These are phyloP conservation scores for Trypethelium eluteriae DNA, from an alignment of 495 filamentous ascomycete genomes.

Conservation along the genomic window DNA sequence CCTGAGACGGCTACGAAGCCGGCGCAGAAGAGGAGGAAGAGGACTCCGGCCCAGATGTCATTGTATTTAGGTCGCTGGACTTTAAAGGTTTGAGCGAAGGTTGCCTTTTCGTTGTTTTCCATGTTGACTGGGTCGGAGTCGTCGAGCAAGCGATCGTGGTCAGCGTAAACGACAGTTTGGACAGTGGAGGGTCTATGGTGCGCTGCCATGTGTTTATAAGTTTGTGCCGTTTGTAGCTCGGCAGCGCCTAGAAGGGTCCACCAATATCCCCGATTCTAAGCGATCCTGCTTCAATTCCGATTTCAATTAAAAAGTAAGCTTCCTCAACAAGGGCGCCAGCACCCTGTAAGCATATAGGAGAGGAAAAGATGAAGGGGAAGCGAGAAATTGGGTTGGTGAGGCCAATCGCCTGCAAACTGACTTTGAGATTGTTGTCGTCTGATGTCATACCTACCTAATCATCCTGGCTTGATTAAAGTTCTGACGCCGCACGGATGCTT, in stretches of 20 bases:
- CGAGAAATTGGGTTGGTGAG: background rate
- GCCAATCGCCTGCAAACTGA: background rate
- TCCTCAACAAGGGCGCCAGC: background rate
- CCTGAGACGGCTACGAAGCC: constrained; percentile 75
- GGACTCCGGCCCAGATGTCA: constrained; percentile 76
- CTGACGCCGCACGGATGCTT: constrained; percentile 2
- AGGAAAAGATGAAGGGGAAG: background rate
- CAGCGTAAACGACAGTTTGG: background rate
- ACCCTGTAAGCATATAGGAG: background rate
- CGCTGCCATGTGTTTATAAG: background rate
- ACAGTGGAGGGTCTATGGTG: background rate
- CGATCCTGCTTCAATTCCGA: no score
- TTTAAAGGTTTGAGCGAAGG: constrained; percentile 73
- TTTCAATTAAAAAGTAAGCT: no score
- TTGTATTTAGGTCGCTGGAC: constrained; percentile 78
- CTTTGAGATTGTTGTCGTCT: background rate
- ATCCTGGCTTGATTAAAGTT: constrained; percentile 1
- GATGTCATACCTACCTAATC: background rate
- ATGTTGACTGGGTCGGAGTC: constrained; percentile 16
- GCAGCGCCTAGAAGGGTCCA: background rate
- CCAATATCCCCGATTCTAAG: no score
- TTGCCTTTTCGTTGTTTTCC: constrained; percentile 41
- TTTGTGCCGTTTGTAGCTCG: background rate
- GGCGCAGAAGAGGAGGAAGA: constrained; percentile 64
- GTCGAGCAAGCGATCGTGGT: background rate